Conservation (phyloP, 495 filamentous ascomycete genomes). For the Aspergillus wentii region DNA sequence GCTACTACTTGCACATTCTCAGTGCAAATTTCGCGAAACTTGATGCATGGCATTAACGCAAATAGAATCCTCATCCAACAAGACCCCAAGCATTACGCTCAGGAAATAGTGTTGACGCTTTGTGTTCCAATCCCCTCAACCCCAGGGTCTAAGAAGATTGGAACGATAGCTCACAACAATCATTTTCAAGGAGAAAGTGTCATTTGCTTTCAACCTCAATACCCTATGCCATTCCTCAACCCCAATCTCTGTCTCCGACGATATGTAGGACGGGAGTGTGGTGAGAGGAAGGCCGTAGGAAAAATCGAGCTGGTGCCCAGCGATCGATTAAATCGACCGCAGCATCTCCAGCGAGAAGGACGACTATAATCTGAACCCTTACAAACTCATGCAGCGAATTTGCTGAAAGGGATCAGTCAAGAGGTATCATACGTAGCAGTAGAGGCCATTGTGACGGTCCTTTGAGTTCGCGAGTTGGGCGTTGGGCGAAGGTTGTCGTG, state of each 20-base stretch:
- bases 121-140: constrained; percentile 21
- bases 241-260: constrained; percentile 40
- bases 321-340: constrained; percentile 35
- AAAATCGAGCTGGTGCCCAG: constrained; percentile 75
- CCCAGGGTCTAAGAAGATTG: constrained; percentile 8
- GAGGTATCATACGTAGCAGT: constrained; percentile 59
- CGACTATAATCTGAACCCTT: constrained; percentile 61
- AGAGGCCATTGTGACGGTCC: constrained; percentile 46
- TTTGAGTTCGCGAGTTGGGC: constrained; percentile 36
- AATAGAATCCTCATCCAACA: constrained; percentile 63
- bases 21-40: constrained; percentile 22
- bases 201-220: constrained; percentile 66
- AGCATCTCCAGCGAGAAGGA: constrained; percentile 72
- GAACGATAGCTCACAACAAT: constrained; percentile 59
- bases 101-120: constrained; percentile 51
- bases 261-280: constrained; percentile 21
- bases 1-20: constrained; percentile 31
- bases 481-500: constrained; percentile 36
- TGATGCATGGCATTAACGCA: constrained; percentile 3
- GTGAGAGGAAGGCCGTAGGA: constrained; percentile 54
- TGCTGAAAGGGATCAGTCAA: constrained; percentile 32
- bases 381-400: constrained; percentile 43
- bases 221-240: constrained; percentile 58
- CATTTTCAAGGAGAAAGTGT: constrained; percentile 74
- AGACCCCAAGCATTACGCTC: constrained; percentile 65